These are phyloP conservation scores for Trichomonas tenax DNA, from an alignment of 208 protist species.

Conservation along the genomic window DNA sequence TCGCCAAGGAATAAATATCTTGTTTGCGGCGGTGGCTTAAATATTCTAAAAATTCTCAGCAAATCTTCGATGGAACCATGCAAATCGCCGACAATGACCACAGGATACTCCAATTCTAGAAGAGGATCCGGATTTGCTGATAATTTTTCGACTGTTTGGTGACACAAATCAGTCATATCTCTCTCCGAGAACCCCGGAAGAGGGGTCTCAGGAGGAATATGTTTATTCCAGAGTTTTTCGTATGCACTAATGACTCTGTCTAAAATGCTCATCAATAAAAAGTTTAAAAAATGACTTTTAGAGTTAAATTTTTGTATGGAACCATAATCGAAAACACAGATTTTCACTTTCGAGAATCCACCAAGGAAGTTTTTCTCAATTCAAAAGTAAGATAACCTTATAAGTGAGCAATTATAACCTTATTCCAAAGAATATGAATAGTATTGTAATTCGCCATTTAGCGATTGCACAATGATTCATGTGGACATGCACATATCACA, in stretches of 20 bases:
- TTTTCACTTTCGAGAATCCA: too few relatives aligned
- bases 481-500: too few relatives aligned
- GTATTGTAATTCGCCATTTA: too few relatives aligned
- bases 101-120: neutral
- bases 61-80: slow-evolving; percentile 43
- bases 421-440: too few relatives aligned
- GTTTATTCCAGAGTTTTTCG: neutral
- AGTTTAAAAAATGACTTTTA: too few relatives aligned
- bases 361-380: too few relatives aligned
- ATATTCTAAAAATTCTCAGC: slow-evolving; percentile 64
- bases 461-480: too few relatives aligned
- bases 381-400: too few relatives aligned
- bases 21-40: slow-evolving; percentile 64
- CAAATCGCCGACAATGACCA: neutral
- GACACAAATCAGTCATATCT: neutral
- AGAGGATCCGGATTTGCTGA: neutral
- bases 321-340: too few relatives aligned
- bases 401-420: too few relatives aligned
- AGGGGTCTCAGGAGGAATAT: neutral
- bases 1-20: slow-evolving; percentile 86
- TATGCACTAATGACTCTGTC: neutral
- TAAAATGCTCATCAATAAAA: neutral
- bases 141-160: neutral
- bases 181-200: neutral
- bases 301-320: too few relatives aligned